These are phyloP conservation scores for Penicillium sp. DNA, from an alignment of 2,329 filamentous ascomycete genomes.

Conservation along the genomic window DNA sequence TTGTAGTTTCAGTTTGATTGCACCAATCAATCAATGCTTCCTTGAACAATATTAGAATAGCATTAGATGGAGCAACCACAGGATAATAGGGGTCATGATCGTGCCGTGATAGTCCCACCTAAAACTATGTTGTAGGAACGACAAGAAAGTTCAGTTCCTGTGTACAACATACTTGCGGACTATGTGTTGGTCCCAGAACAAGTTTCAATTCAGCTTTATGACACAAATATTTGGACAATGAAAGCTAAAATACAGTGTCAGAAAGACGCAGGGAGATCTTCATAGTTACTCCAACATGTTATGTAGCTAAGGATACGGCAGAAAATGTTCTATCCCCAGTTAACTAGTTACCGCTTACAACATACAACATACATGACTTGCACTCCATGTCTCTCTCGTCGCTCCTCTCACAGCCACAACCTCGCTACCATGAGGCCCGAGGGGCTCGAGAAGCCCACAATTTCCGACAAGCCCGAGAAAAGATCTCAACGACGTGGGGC, in stretches of 20 bases:
- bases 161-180: not conserved
- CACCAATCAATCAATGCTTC: not conserved
- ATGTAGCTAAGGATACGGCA: not conserved
- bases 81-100: not conserved
- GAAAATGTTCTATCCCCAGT: not conserved
- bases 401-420: not conserved
- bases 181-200: not conserved
- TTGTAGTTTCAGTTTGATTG: conserved; percentile 2
- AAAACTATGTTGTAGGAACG: not conserved
- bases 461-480: not conserved
- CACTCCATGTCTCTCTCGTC: not conserved
- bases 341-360: conserved; percentile 1
- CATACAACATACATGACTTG: not conserved
- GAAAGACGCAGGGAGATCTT: not conserved
- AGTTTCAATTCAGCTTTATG: no score
- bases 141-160: not conserved
- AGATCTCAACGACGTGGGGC: conserved; percentile 4
- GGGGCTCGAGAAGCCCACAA: not conserved
- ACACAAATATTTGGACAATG: no score
- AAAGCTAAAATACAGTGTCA: no score
- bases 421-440: conserved; percentile 4
- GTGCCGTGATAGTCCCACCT: not conserved
- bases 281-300: not conserved
- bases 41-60: not conserved
- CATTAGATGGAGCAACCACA: not conserved